These are phyloP conservation scores for Spathaspora arborariae DNA, from an alignment of 805 yeast species.

Conservation along the genomic window DNA sequence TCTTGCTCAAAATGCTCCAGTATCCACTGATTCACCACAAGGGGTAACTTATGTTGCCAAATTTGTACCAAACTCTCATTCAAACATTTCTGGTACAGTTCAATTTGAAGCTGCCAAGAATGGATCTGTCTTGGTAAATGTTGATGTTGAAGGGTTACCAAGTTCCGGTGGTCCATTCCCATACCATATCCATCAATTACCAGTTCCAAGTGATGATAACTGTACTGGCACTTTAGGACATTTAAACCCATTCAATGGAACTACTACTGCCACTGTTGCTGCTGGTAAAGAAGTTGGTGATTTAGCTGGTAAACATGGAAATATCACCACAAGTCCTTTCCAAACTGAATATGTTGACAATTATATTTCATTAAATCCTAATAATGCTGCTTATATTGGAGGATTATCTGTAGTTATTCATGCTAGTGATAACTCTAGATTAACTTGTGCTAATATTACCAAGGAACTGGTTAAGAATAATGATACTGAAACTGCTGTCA, in stretches of 20 bases:
- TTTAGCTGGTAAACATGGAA: slow-evolving; percentile 39
- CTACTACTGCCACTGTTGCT: slow-evolving; percentile 17
- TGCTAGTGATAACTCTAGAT: slow-evolving; percentile 25
- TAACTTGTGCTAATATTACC: slow-evolving; percentile 39
- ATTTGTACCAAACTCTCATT: slow-evolving; percentile 15
- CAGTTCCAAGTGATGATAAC: slow-evolving; percentile 36
- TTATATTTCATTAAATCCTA: slow-evolving; percentile 29
- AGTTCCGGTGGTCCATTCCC: slow-evolving; percentile 34
- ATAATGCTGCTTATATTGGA: slow-evolving; percentile 26
- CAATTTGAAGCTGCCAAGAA: slow-evolving; percentile 24
- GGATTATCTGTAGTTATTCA: slow-evolving; percentile 36
- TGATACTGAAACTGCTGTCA: background rate
- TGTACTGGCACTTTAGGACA: slow-evolving; percentile 34
- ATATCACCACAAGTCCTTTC: slow-evolving; percentile 23
- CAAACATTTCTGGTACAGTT: slow-evolving; percentile 25
- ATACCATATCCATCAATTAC: slow-evolving; percentile 35
- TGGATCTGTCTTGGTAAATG: slow-evolving; percentile 31
- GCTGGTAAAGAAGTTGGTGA: slow-evolving; percentile 33
- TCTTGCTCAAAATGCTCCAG: slow-evolving; percentile 22
- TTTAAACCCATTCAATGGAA: slow-evolving; percentile 38
- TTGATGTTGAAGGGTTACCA: slow-evolving; percentile 32
- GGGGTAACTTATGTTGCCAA: slow-evolving; percentile 25
- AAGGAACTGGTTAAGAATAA: slow-evolving; percentile 2
- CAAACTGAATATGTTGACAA: slow-evolving; percentile 23
- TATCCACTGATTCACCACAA: slow-evolving; percentile 25